Evolutionary conservation across 164 flowering plant genomes (phyloP).

Genomic region (Magnolia officinalis): DNA sequence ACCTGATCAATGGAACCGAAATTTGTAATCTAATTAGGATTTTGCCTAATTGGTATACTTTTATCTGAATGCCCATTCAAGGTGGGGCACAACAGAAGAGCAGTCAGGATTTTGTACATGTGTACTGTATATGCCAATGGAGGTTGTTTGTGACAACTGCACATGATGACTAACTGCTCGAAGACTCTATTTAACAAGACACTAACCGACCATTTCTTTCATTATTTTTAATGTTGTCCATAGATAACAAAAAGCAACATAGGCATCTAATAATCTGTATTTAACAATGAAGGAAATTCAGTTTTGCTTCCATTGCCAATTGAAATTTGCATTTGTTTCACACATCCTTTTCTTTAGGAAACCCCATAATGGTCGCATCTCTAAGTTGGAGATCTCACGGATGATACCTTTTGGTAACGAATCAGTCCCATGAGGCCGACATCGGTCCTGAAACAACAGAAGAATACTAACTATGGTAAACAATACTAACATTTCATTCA

Average conservation of each 20-base stretch:
- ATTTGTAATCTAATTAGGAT: no score
- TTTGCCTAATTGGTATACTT: no score
- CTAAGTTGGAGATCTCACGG: constrained; percentile 57
- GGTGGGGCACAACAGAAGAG: no score
- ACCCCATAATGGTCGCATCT: constrained; percentile 78
- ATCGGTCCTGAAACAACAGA: constrained; percentile 39
- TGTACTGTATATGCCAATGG: no score
- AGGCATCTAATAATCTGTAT: neutral
- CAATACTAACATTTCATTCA: neutral
- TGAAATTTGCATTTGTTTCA: neutral
- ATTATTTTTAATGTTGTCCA: neutral
- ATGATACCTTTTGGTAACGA: constrained; percentile 79
- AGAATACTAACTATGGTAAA: neutral
- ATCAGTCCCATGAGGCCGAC: constrained; percentile 68
- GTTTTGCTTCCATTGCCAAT: neutral
- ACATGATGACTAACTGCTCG: neutral
- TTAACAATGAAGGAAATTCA: neutral
- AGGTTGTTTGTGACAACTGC: neutral
- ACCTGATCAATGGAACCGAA: no score
- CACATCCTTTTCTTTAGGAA: constrained; percentile 37
- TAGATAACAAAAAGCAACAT: neutral
- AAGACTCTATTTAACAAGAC: neutral
- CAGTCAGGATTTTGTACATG: no score
- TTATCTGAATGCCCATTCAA: no score
- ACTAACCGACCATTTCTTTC: neutral